Evolutionary conservation across 352 stramenopile genomes (phyloP), one percentile per base, ranked within the genome.

Genomic region (Globisporangium echinulatum): DNA sequence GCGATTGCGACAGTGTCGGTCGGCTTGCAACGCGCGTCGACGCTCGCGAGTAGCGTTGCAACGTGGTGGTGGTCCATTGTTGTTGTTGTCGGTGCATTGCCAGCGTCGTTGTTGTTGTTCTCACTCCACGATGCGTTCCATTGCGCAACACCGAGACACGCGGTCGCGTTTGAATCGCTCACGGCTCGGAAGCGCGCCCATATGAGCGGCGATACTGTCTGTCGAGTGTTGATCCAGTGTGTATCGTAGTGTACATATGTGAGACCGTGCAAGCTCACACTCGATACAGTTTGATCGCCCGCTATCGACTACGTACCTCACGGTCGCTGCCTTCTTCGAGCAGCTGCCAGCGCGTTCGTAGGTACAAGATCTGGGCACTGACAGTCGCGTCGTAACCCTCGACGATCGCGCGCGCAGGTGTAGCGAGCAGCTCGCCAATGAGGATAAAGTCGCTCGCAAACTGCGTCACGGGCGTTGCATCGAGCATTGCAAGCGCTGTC

Each of bases 1-100:
- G 52, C 63, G 36, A 81, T 37, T 17, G 68, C 68, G n/a, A 74
- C 67, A 9, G 68, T 62, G 43, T 81, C 70, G 13, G 65, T 52
- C 8, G 59, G 36, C 15, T 43, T 59, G 54, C 67, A 54, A 51
- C 58, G 33, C 37, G 53, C 13, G 56, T 36, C n/a, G 42, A 67
- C 19, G 49, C 54, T 56, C 15, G 44, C 52, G n/a, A 49, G 25
- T 13, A 62, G 51, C 40, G 11, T 50, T 17, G 53, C 17, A 0
- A 25, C 48, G 9, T 44, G 47, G 15, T 39, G 43, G 9, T 38
- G 37, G 44, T 33, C 25, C n/a, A 40, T 10, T 25, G 25, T 25
- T 25, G 25, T 25, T 25, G 25, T 25, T 25, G 25, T 25, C 25
- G 25, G 25, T 25, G 25, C 25, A 25, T 58, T 25, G 33, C 39